Conservation (phyloP, 2,329 filamentous ascomycete genomes). For the Gyromitra esculenta region DNA sequence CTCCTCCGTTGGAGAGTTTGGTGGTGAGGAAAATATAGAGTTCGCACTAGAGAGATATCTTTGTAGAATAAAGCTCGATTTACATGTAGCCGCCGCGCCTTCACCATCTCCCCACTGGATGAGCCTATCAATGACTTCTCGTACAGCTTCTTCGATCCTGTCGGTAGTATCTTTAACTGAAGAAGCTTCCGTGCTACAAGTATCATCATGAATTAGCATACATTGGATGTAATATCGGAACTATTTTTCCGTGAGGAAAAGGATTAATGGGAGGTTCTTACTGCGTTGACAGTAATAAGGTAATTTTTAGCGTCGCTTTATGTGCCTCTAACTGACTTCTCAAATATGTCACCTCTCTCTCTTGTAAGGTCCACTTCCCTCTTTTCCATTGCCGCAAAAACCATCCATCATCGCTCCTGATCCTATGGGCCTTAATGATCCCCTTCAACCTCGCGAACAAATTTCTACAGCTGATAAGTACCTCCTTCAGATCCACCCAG, state of each 20-base stretch:
- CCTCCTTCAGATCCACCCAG: conserved; percentile 55
- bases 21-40: not conserved
- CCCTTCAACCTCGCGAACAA: conserved; percentile 42
- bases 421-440: conserved; percentile 52
- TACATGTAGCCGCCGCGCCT: not conserved
- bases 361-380: conserved; percentile 57
- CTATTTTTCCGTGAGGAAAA: not conserved
- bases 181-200: not conserved
- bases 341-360: conserved; percentile 53
- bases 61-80: conserved; percentile 3
- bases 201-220: not conserved
- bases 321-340: conserved; percentile 54
- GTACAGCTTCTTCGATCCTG: conserved; percentile 20
- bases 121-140: conserved; percentile 2
- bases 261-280: not conserved
- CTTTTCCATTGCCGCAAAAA: conserved; percentile 33
- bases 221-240: not conserved
- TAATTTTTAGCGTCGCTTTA: conserved; percentile 53
- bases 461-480: conserved; percentile 52
- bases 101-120: conserved; percentile 7
- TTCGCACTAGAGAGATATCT: conserved; percentile 7
- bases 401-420: conserved; percentile 32
- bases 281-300: conserved; percentile 42
- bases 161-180: conserved; percentile 11
- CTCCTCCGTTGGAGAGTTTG: not conserved